These are phyloP conservation scores for Fusarium sp. DNA, from an alignment of 2,329 filamentous ascomycete genomes.

Conservation along the genomic window DNA sequence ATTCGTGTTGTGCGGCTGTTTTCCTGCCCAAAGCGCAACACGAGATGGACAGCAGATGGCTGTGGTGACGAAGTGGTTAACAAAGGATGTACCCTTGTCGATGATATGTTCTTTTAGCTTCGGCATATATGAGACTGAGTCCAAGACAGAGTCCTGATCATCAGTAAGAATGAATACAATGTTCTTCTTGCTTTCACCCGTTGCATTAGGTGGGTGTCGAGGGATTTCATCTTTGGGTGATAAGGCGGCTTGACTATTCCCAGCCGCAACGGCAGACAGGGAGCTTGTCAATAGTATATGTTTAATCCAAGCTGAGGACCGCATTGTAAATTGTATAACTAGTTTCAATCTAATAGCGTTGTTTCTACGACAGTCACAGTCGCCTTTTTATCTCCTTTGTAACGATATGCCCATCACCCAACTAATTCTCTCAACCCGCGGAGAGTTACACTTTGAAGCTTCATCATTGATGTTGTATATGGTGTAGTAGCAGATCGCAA, in stretches of 20 bases:
- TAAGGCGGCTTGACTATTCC: slow-evolving; percentile 5
- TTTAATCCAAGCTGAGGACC: slow-evolving; percentile 11
- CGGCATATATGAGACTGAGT: slow-evolving; percentile 71
- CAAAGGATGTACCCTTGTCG: slow-evolving; percentile 68
- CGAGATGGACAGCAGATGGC: slow-evolving; percentile 75
- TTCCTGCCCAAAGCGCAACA: slow-evolving; percentile 73
- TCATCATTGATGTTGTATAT: not conserved
- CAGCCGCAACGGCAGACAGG: not conserved
- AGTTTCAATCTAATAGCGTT: not conserved
- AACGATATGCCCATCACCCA: too few species aligned
- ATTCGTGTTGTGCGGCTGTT: slow-evolving; percentile 76
- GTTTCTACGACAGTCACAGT: not conserved
- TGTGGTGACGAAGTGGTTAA: slow-evolving; percentile 73
- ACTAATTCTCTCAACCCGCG: too few species aligned
- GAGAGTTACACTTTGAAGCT: not conserved
- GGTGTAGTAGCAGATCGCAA: slow-evolving; percentile 24
- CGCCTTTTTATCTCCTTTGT: too few species aligned
- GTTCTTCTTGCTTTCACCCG: slow-evolving; percentile 54
- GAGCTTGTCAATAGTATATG: slow-evolving; percentile 6
- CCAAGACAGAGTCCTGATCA: slow-evolving; percentile 72
- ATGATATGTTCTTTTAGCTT: slow-evolving; percentile 65
- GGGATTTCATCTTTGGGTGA: not conserved
- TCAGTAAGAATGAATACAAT: slow-evolving; percentile 76
- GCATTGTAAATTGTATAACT: slow-evolving; percentile 4
- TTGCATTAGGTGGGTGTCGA: not conserved